Conservation (phyloP, 2,329 filamentous ascomycete species). For the Alternaria sp. region DNA sequence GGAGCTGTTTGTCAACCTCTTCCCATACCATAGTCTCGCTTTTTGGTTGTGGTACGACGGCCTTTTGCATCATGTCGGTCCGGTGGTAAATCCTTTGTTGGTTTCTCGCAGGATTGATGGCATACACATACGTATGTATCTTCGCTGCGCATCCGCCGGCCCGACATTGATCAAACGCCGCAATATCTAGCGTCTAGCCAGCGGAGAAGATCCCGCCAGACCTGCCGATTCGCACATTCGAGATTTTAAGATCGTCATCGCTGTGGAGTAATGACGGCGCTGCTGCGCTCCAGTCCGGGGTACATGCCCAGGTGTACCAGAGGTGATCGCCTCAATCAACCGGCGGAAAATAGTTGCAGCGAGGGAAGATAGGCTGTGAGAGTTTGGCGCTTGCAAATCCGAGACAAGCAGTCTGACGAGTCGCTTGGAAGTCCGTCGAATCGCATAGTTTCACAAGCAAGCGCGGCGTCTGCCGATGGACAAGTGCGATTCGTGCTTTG, state of each 20-base stretch:
- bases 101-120: not conserved
- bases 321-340: conserved; percentile 13
- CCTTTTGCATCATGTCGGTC: not conserved
- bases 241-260: conserved; percentile 23
- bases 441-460: conserved; percentile 7
- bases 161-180: conserved; percentile 18
- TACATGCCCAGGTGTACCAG: conserved; percentile 26
- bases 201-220: conserved; percentile 17
- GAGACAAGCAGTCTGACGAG: conserved; percentile 4
- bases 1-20: not conserved
- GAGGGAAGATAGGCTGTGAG: conserved; percentile 7
- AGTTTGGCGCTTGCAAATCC: conserved; percentile 9
- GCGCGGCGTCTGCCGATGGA: conserved; percentile 14
- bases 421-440: conserved; percentile 3
- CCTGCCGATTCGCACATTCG: conserved; percentile 28
- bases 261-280: conserved; percentile 25
- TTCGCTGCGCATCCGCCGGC: conserved; percentile 12
- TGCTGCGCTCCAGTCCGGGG: conserved; percentile 36
- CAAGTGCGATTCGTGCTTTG: conserved; percentile 13
- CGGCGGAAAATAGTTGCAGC: conserved; percentile 8
- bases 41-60: not conserved
- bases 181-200: conserved; percentile 7
- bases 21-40: not conserved
- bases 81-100: not conserved
- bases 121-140: conserved; percentile 3